Evolutionary conservation across 2,329 filamentous ascomycete genomes (phyloP).

Genomic region (Ploettnerulaceae sp.): DNA sequence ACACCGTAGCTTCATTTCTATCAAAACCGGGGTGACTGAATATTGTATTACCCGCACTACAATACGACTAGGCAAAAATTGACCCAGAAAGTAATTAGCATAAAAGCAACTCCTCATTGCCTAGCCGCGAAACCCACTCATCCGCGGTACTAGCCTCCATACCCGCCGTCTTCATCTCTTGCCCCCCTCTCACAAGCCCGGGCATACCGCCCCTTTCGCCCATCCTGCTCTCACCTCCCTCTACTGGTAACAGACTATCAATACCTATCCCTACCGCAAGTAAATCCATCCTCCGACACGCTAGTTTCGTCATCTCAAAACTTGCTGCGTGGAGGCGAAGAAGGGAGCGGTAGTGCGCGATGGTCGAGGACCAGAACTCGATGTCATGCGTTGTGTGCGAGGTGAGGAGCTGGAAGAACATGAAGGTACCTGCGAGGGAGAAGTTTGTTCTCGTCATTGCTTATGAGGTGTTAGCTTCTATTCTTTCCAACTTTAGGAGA

Average conservation of each 20-base stretch:
- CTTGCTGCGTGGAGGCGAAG: constrained; percentile 16
- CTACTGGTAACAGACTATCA: constrained; percentile 10
- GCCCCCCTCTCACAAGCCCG: not conserved
- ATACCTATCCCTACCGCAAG: constrained; percentile 23
- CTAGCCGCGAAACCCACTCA: not conserved
- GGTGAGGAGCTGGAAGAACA: constrained; percentile 27
- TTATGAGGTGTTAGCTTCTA: constrained; percentile 4
- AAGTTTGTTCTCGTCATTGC: constrained; percentile 25
- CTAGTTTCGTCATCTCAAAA: constrained; percentile 25
- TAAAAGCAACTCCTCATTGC: not conserved
- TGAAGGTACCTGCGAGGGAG: constrained; percentile 25
- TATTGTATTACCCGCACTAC: too few species aligned
- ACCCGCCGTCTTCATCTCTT: not conserved
- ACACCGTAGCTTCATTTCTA: too few species aligned
- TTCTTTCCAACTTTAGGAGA: not conserved
- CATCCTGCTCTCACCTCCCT: not conserved
- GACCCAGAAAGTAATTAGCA: not conserved
- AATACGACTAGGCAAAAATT: too few species aligned
- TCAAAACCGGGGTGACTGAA: too few species aligned
- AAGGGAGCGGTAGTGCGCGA: constrained; percentile 24
- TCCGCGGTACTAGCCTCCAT: not conserved
- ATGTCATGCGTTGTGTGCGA: constrained; percentile 23
- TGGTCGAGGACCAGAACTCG: constrained; percentile 25
- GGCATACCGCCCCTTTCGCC: not conserved
- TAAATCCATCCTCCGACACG: constrained; percentile 24